Evolutionary conservation across 371 early-diverging fungal genomes (phyloP).

Genomic region (Blakeslea trispora): DNA sequence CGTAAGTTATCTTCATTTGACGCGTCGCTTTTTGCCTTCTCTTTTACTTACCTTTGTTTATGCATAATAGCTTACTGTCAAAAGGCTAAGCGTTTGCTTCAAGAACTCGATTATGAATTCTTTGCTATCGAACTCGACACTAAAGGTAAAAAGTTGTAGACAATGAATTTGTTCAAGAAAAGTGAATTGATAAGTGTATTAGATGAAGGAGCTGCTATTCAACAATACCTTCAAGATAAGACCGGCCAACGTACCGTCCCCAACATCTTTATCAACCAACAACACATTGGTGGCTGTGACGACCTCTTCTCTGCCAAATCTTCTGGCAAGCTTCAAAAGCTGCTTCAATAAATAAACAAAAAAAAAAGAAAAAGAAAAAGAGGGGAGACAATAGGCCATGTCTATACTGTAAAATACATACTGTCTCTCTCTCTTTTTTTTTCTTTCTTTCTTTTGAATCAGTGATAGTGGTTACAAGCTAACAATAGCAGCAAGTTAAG

Average conservation of each 20-base stretch:
- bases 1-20: conserved; percentile 32
- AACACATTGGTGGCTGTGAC: conserved; percentile 84
- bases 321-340: conserved; percentile 54
- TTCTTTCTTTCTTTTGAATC: too few relatives aligned
- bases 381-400: too few relatives aligned
- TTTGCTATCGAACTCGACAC: conserved; percentile 57
- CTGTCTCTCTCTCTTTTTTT: too few relatives aligned
- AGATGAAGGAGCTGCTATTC: conserved; percentile 73
- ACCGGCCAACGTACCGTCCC: conserved; percentile 89
- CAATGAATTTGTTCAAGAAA: background rate
- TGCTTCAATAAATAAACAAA: conserved; percentile 33
- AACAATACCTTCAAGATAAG: conserved; percentile 62
- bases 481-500: too few relatives aligned
- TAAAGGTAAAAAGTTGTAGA: conserved; percentile 14
- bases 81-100: conserved; percentile 63
- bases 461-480: too few relatives aligned
- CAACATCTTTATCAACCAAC: conserved; percentile 79
- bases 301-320: conserved; percentile 54
- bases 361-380: too few relatives aligned
- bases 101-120: conserved; percentile 36
- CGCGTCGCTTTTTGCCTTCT: background rate
- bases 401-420: too few relatives aligned
- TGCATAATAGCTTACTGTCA: conserved; percentile 59
- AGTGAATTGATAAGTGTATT: background rate
- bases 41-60: background rate